phyloP scores from a whole-genome alignment of 805 yeast species.

The Candida taoyuanica region DNA sequence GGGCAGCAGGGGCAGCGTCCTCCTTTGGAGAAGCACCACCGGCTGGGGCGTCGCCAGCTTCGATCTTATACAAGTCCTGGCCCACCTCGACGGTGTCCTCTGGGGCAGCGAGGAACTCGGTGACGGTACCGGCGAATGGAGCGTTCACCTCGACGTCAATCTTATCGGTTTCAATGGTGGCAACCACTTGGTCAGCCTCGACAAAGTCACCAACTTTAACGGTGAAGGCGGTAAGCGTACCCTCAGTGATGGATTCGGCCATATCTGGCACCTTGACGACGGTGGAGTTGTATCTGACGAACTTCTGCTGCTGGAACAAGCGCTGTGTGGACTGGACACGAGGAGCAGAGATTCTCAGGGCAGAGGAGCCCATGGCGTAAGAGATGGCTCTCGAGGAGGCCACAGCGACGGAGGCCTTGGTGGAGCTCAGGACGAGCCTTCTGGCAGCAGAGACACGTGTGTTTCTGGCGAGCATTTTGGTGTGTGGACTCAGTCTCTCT shows the following conservation, averaged over 20 bases:
- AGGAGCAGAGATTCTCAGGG: conserved; percentile 1
- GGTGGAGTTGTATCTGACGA: conserved; percentile 34
- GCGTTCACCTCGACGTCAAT: conserved; percentile 96
- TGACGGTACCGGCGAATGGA: conserved; percentile 85
- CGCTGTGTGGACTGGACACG: conserved; percentile 1
- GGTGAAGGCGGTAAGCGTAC: conserved; percentile 70
- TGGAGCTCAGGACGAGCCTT: conserved; percentile 6
- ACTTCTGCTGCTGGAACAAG: background rate
- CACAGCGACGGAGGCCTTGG: conserved; percentile 3
- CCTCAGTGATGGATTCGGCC: conserved; percentile 98
- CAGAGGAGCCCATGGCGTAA: too few relatives aligned
- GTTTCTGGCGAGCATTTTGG: conserved; percentile 14
- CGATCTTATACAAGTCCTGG: conserved; percentile 84
- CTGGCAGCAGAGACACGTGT: conserved; percentile 11
- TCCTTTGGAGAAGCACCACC: conserved; percentile 38
- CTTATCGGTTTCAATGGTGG: conserved; percentile 97
- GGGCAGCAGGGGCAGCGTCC: conserved; percentile 14
- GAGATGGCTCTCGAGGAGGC: conserved; percentile 12
- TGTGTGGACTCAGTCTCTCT: background rate
- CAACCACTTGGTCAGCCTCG: conserved; percentile 81
- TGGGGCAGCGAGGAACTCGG: conserved; percentile 73
- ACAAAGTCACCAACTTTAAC: conserved; percentile 87
- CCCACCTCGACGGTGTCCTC: conserved; percentile 97
- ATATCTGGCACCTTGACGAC: conserved; percentile 90
- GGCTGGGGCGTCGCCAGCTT: conserved; percentile 67